Conservation (phyloP, 148 eudicot genomes). For the Fagopyrum tataricum region DNA sequence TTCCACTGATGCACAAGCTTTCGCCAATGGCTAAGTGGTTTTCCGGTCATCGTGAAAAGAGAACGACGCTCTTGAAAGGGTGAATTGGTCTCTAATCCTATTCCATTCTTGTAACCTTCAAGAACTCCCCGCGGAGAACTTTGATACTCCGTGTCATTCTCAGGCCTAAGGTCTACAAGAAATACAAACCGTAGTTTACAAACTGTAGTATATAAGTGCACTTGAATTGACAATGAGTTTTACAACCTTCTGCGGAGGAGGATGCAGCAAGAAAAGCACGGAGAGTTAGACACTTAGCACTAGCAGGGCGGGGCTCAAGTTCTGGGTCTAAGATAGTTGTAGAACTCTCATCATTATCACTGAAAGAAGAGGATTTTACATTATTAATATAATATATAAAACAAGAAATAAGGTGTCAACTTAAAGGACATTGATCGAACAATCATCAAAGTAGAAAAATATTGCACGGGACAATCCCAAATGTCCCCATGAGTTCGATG, state of each 20-base stretch:
- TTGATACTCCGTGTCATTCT: background rate
- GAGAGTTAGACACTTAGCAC: background rate
- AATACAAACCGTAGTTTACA: background rate
- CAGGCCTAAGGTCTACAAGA: slow-evolving; percentile 1
- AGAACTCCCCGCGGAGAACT: background rate
- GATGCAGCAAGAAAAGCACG: slow-evolving; percentile 1
- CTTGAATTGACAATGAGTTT: background rate
- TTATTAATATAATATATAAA: background rate
- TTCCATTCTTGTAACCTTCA: background rate
- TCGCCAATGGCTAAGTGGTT: background rate
- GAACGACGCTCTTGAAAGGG: background rate
- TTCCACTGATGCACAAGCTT: slow-evolving; percentile 1
- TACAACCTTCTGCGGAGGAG: background rate
- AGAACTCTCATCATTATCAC: slow-evolving; percentile 9
- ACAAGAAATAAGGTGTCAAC: background rate
- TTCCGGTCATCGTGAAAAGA: background rate
- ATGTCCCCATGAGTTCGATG: too few species aligned
- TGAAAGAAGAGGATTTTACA: slow-evolving; percentile 3
- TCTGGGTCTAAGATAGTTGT: background rate
- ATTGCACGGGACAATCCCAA: background rate
- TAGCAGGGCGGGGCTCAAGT: background rate
- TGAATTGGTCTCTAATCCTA: background rate
- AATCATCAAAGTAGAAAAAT: background rate
- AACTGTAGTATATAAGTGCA: too few species aligned
- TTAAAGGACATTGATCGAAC: background rate